phyloP scores from a whole-genome alignment of 1,139 yeast genomes.

The Oligophagozyma castellii region DNA sequence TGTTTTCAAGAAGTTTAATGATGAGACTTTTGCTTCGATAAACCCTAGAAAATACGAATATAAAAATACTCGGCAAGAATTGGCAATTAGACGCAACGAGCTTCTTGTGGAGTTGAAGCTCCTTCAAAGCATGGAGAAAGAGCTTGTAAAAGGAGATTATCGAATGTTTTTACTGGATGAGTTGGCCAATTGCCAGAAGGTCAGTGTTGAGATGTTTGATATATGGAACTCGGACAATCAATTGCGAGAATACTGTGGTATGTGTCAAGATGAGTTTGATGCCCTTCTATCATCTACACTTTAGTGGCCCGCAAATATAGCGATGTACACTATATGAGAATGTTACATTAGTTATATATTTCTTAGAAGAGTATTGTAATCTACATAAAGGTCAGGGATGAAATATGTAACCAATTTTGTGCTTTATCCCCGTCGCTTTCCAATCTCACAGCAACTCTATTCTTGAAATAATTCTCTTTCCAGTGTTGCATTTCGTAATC shows the following conservation, averaged over 20 bases:
- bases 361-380: not conserved
- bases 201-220: constrained; percentile 19
- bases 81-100: constrained; percentile 67
- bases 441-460: constrained; percentile 14
- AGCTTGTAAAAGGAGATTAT: constrained; percentile 57
- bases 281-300: not conserved
- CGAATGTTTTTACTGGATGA: constrained; percentile 58
- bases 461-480: constrained; percentile 18
- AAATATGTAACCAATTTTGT: constrained; percentile 17
- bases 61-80: constrained; percentile 39
- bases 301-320: too few relatives aligned
- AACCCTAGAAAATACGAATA: constrained; percentile 25
- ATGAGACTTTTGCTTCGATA: constrained; percentile 2
- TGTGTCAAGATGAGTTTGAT: constrained; percentile 24
- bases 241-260: constrained; percentile 23
- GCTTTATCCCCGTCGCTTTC: constrained; percentile 12
- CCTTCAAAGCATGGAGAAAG: constrained; percentile 55
- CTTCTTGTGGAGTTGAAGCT: constrained; percentile 55
- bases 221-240: constrained; percentile 17
- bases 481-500: constrained; percentile 23
- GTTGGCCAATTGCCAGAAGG: constrained; percentile 39
- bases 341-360: not conserved
- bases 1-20: constrained; percentile 17
- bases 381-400: too few relatives aligned
- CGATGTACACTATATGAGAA: too few relatives aligned